These are phyloP conservation scores for Quercus wislizeni DNA, from an alignment of 306 rosid genomes.

Conservation along the genomic window DNA sequence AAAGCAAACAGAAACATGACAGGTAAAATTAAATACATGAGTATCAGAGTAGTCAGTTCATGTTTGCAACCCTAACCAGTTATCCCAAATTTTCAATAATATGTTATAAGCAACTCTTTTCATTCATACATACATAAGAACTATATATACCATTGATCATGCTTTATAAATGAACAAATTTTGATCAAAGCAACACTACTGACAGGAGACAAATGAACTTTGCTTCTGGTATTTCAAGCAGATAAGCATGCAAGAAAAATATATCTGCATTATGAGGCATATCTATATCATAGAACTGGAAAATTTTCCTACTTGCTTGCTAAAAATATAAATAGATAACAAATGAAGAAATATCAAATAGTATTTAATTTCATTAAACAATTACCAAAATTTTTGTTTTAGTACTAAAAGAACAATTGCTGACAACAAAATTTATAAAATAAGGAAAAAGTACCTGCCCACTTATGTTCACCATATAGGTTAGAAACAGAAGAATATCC, in stretches of 20 bases:
- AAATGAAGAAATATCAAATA: constrained; percentile 4
- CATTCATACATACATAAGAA: not conserved
- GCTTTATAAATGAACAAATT: not conserved
- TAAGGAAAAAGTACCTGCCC: constrained; percentile 59
- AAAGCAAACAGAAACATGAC: not conserved
- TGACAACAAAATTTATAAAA: not conserved
- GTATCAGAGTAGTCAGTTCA: not conserved
- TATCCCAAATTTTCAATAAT: not conserved
- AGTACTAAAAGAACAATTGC: not conserved
- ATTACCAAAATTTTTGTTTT: not conserved
- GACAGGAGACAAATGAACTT: not conserved
- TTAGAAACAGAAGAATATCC: constrained; percentile 77
- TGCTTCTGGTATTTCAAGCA: not conserved
- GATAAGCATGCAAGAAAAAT: not conserved
- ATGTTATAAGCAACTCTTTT: not conserved
- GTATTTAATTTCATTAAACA: constrained; percentile 12
- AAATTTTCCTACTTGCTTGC: not conserved
- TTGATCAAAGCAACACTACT: not conserved
- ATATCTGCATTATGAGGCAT: not conserved
- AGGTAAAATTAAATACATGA: constrained; percentile 3
- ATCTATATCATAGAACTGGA: not conserved
- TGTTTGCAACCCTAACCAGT: not conserved
- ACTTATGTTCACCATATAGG: constrained; percentile 73
- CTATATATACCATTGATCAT: not conserved
- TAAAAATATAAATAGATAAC: not conserved